Conservation (phyloP, 192 early-diverging fungal genomes). For the Rhizophagus clarus region DNA sequence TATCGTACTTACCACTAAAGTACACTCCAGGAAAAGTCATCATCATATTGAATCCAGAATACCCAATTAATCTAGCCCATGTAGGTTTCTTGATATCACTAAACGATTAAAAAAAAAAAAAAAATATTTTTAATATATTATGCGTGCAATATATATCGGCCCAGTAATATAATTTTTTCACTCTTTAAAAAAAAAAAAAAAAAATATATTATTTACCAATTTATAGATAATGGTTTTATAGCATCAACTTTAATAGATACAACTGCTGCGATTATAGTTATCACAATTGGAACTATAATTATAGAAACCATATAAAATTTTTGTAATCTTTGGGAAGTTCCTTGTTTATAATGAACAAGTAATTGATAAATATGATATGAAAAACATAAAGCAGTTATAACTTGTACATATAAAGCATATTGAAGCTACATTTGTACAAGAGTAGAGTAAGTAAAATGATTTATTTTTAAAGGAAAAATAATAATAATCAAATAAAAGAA, state of each 20-base stretch:
- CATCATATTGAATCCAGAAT: background rate
- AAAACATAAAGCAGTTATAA: background rate
- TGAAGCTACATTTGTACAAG: background rate
- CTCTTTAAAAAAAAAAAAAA: background rate
- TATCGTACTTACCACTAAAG: background rate
- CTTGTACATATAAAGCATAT: background rate
- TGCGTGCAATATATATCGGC: too few relatives aligned
- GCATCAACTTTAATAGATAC: background rate
- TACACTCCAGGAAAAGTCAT: background rate
- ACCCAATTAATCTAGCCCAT: background rate
- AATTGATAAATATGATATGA: background rate
- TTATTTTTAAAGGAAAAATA: background rate
- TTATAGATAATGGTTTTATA: too few relatives aligned
- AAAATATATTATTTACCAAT: too few relatives aligned
- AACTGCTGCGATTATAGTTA: background rate
- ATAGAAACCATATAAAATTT: background rate
- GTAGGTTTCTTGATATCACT: background rate
- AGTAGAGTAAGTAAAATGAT: too few relatives aligned
- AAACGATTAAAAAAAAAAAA: background rate
- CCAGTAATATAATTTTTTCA: too few relatives aligned
- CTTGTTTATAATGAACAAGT: background rate
- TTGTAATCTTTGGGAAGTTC: background rate
- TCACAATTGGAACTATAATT: background rate
- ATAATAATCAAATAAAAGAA: background rate
- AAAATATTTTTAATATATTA: too few relatives aligned